Evolutionary conservation across 306 rosid species (phyloP), one percentile per base, ranked within the genome.

Genomic region (Ormosia semicastrata): DNA sequence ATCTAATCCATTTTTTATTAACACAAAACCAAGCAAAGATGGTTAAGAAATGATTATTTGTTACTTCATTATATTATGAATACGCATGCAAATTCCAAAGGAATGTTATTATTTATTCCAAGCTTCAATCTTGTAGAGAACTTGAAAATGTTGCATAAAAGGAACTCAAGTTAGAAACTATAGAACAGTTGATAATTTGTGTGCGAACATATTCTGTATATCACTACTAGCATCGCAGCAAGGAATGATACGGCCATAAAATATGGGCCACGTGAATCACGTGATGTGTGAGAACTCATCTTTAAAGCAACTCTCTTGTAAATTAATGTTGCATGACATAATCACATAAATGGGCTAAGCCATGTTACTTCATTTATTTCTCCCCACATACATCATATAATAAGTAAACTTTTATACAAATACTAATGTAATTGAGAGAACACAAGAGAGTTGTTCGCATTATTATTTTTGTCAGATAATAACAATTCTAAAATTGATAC

Each of bases 21-120:
- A 75, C 82, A 67, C 58, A 47, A 77, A 18, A 44, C 53, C 32
- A 84, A 83, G 71, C 71, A 83, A 64, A 56, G 36, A 24, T 65
- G 15, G 44, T 76, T 68, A 44, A 37, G 47, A 43, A 71, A 83
- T 78, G 24, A 83, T 71, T 50, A 59, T 57, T 15, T 34, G 56
- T 40, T 79, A 32, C 54, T 52, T n/a, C n/a, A n/a, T 32, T 1
- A 44, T 50, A 37, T 47, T n/a, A 56, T 67, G 36, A 41, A 29
- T 11, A n/a, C 32, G 59, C 70, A 57, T 57, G 59, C 5, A 79
- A 57, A 24, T 74, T 12, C 36, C 9, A 40, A 7, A 74, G n/a
- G 2, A 58, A 24, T n/a, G 1, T 58, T 6, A 34, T 53, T 2
- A 53, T 30, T 17, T 34, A 44, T 80, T 47, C 1, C 54, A 43